Conservation (phyloP, 116 monocot species). For the Posidonia oceanica region DNA sequence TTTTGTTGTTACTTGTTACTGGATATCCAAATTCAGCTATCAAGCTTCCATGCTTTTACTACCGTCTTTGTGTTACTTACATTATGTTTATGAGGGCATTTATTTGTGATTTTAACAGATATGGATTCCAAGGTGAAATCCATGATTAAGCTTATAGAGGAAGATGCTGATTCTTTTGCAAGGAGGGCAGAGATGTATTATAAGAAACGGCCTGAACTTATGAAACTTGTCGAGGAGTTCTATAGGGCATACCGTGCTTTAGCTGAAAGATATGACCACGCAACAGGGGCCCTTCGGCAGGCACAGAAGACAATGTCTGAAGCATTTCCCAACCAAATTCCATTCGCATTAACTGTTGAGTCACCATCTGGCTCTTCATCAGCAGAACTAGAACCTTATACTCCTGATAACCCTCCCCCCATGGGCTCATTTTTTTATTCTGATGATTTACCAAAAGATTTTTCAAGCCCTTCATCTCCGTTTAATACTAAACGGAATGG, state of each 20-base stretch:
- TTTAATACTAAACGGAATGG: constrained; percentile 27
- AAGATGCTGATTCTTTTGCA: constrained; percentile 83
- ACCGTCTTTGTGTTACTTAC: too few species aligned
- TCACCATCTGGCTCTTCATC: constrained; percentile 23
- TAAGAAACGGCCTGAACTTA: constrained; percentile 69
- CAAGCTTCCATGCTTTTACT: too few species aligned
- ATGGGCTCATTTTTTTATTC: constrained; percentile 16
- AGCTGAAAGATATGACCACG: constrained; percentile 70
- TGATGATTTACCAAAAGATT: constrained; percentile 32
- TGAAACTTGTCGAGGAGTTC: constrained; percentile 67
- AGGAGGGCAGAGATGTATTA: constrained; percentile 76
- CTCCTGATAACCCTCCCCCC: constrained; percentile 37
- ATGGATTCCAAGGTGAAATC: constrained; percentile 59
- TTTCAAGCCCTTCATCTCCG: constrained; percentile 10
- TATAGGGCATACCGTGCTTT: constrained; percentile 62
- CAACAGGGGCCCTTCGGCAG: constrained; percentile 47
- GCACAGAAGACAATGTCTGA: constrained; percentile 62
- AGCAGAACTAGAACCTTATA: constrained; percentile 26
- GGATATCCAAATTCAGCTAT: too few species aligned
- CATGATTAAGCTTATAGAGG: constrained; percentile 71
- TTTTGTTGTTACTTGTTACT: too few species aligned
- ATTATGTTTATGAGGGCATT: too few species aligned
- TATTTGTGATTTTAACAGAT: constrained; percentile 20
- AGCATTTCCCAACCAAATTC: constrained; percentile 62
- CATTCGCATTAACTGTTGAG: constrained; percentile 26